phyloP scores from a whole-genome alignment of 2,329 filamentous ascomycete species.

The Phyllosticta citribraziliensis region DNA sequence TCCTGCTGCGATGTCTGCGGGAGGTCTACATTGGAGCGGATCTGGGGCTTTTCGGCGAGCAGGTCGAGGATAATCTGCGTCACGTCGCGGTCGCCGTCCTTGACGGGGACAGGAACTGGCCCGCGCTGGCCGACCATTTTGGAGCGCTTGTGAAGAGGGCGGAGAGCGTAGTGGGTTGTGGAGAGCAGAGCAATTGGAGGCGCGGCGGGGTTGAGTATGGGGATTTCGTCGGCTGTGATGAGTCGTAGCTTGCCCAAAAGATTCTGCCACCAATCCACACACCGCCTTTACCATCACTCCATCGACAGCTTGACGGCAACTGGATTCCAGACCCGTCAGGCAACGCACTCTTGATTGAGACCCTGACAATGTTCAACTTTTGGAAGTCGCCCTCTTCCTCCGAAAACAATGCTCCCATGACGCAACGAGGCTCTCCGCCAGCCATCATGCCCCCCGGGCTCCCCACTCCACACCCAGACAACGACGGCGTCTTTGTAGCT shows the following conservation, averaged over 20 bases:
- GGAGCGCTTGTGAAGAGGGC: neutral
- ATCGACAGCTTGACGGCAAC: neutral
- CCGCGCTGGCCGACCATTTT: slow-evolving; percentile 38
- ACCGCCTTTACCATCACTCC: neutral
- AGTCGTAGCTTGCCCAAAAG: slow-evolving; percentile 7
- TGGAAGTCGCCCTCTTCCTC: neutral
- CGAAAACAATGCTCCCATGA: neutral
- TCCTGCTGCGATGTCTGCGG: slow-evolving; percentile 34
- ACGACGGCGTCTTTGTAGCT: neutral
- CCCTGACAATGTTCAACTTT: neutral
- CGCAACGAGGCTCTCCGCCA: neutral
- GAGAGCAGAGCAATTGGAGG: slow-evolving; percentile 1
- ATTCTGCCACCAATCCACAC: slow-evolving; percentile 5
- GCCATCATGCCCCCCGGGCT: neutral
- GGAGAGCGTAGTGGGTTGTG: neutral
- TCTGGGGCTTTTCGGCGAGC: slow-evolving; percentile 38
- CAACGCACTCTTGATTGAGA: neutral
- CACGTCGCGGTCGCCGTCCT: slow-evolving; percentile 40
- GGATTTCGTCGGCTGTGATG: neutral
- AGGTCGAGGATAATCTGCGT: slow-evolving; percentile 76
- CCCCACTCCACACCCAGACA: neutral
- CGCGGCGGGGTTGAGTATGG: neutral
- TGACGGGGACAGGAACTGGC: slow-evolving; percentile 36
- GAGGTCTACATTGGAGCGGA: slow-evolving; percentile 44
- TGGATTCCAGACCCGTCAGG: neutral